Evolutionary conservation across 805 yeast genomes (phyloP).

Genomic region (Candida sithepensis): DNA sequence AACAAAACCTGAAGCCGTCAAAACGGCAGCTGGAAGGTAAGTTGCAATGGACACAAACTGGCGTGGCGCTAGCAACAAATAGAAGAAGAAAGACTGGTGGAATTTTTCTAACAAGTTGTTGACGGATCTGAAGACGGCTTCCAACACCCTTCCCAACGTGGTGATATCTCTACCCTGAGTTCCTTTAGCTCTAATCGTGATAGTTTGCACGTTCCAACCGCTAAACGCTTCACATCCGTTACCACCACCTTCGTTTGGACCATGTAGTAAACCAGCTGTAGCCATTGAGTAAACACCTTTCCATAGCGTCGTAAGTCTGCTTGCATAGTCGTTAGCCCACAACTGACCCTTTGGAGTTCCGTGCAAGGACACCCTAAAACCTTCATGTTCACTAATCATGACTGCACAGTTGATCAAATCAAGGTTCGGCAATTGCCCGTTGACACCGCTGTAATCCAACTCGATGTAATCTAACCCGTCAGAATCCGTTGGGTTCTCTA

Average conservation of each 20-base stretch:
- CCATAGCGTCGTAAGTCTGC: conserved; percentile 55
- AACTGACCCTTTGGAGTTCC: conserved; percentile 46
- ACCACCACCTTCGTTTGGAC: conserved; percentile 21
- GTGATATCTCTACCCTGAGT: conserved; percentile 70
- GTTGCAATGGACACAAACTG: conserved; percentile 91
- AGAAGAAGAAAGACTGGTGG: conserved; percentile 95
- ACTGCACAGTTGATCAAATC: conserved; percentile 84
- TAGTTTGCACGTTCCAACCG: conserved; percentile 93
- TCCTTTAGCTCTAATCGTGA: conserved; percentile 66
- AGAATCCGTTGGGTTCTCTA: conserved; percentile 63
- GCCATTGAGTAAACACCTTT: conserved; percentile 69
- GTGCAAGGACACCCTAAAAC: conserved; percentile 65
- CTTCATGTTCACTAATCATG: conserved; percentile 72
- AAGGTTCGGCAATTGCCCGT: conserved; percentile 93
- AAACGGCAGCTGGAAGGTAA: conserved; percentile 80
- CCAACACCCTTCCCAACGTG: conserved; percentile 86
- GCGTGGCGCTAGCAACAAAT: conserved; percentile 72
- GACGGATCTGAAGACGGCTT: conserved; percentile 81
- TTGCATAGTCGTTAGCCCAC: conserved; percentile 43
- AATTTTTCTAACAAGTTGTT: conserved; percentile 92
- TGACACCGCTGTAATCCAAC: conserved; percentile 78
- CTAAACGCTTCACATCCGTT: conserved; percentile 89
- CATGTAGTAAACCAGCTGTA: conserved; percentile 54
- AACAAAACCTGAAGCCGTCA: conserved; percentile 65
- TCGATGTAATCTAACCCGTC: conserved; percentile 77